Conservation (phyloP, 257 asterid genomes). For the Solanum pinnatisectum region DNA sequence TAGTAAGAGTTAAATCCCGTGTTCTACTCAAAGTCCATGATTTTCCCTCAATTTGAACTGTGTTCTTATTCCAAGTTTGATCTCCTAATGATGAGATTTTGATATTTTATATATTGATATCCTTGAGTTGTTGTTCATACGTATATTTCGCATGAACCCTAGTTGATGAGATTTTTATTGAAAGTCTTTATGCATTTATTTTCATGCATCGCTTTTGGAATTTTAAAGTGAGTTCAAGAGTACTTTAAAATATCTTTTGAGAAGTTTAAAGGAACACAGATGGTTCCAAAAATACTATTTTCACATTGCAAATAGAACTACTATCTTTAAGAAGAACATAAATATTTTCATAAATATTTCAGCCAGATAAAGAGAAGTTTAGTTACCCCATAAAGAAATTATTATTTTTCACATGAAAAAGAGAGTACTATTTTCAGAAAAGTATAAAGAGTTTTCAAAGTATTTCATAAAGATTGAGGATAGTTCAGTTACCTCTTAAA, state of each 20-base stretch:
- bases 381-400: neutral
- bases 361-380: neutral
- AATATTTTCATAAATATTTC: too few relatives aligned
- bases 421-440: neutral
- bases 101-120: too few relatives aligned
- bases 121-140: too few relatives aligned
- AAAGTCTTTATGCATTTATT: neutral
- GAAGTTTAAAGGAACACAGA: neutral
- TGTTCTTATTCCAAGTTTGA: too few relatives aligned
- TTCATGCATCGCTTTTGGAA: too few relatives aligned
- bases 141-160: neutral
- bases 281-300: neutral
- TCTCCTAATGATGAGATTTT: too few relatives aligned
- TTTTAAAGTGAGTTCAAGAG: neutral
- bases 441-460: too few relatives aligned
- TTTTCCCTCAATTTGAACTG: too few relatives aligned
- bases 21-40: too few relatives aligned
- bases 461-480: neutral
- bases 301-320: neutral
- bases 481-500: neutral
- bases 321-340: neutral
- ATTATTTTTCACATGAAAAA: too few relatives aligned
- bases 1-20: too few relatives aligned
- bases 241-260: too few relatives aligned
- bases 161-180: neutral